A percentile compares a stretch with the other conserved stretches of the same genome.
phyloP scores from a whole-genome alignment of 495 filamentous ascomycete species.

The Monascus purpureus region DNA sequence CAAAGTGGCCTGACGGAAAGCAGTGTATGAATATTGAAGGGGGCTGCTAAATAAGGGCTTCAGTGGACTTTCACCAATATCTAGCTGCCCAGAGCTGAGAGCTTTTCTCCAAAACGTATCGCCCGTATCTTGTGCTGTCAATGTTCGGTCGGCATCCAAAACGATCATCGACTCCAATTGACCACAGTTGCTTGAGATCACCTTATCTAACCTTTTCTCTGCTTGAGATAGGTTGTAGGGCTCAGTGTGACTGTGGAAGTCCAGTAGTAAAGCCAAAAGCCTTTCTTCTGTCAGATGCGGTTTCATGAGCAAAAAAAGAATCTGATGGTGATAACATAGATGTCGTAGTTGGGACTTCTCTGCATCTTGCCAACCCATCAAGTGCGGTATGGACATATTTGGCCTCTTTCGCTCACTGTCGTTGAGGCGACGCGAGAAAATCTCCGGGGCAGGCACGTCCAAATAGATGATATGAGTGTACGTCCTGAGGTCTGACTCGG shows the following conservation, averaged over 20 bases:
- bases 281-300: slow-evolving; percentile 4
- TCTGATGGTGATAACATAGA: slow-evolving; percentile 32
- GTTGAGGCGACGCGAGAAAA: slow-evolving; percentile 18
- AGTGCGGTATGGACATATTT: slow-evolving; percentile 18
- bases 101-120: slow-evolving; percentile 35
- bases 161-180: slow-evolving; percentile 33
- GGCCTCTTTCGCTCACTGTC: slow-evolving; percentile 29
- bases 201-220: slow-evolving; percentile 24
- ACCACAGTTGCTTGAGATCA: slow-evolving; percentile 7
- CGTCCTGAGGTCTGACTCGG: slow-evolving; percentile 28
- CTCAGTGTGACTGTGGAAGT: slow-evolving; percentile 29
- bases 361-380: slow-evolving; percentile 36
- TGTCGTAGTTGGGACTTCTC: slow-evolving; percentile 35
- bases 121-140: slow-evolving; percentile 41
- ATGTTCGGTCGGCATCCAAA: slow-evolving; percentile 45
- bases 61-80: slow-evolving; percentile 15
- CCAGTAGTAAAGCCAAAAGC: slow-evolving; percentile 15
- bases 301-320: slow-evolving; percentile 28
- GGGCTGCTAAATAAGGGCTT: slow-evolving; percentile 34
- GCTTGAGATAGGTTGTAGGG: slow-evolving; percentile 24
- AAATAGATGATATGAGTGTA: slow-evolving; percentile 54
- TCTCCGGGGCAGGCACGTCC: slow-evolving; percentile 20
- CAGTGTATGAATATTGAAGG: slow-evolving; percentile 39
- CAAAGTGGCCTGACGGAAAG: slow-evolving; percentile 43
- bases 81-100: slow-evolving; percentile 1